Conservation (phyloP, 305 asterid genomes). For the Solanum hybrid region DNA sequence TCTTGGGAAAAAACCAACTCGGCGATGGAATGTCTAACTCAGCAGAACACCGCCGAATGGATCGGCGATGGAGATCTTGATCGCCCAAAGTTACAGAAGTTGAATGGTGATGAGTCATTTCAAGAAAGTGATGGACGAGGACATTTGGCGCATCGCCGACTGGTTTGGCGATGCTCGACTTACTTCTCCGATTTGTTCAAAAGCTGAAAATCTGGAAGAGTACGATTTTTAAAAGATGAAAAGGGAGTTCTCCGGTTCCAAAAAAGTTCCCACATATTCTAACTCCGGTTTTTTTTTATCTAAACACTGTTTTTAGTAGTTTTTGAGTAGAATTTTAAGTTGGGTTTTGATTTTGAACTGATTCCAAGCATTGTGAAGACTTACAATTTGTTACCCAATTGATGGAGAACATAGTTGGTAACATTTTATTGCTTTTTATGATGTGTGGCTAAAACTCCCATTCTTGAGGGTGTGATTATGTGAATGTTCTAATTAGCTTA, state of each 20-base stretch:
- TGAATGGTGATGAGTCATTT: too few relatives aligned
- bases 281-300: background rate
- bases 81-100: background rate
- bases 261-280: background rate
- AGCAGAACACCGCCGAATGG: background rate
- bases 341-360: background rate
- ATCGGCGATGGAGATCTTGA: background rate
- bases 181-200: background rate
- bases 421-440: background rate
- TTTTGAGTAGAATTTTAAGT: background rate
- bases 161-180: background rate
- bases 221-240: background rate
- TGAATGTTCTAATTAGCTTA: background rate
- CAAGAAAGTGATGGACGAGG: background rate
- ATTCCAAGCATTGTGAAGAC: background rate
- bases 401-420: background rate
- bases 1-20: background rate
- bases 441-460: background rate
- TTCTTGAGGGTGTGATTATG: background rate
- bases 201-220: background rate
- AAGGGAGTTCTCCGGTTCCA: background rate
- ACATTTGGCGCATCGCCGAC: too few relatives aligned
- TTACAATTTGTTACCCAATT: background rate
- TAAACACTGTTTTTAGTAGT: background rate
- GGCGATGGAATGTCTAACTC: background rate